These are phyloP conservation scores for Solanum piurae DNA, from an alignment of 257 asterid genomes.

Conservation along the genomic window DNA sequence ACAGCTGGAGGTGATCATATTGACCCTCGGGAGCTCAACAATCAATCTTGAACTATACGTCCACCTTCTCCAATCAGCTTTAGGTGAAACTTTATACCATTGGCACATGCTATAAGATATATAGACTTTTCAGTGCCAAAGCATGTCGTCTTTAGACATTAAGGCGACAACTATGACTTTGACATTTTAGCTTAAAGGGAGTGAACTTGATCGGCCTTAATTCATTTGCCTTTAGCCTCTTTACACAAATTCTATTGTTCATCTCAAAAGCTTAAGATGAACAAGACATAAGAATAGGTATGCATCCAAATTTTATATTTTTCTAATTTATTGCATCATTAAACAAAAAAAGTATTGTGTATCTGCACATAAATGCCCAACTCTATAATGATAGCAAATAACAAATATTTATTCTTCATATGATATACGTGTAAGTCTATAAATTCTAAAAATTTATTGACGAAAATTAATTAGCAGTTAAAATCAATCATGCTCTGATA, in stretches of 20 bases:
- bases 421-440: neutral
- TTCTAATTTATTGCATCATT: neutral
- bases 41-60: neutral
- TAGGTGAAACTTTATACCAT: neutral
- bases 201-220: neutral
- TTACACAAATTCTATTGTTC: neutral
- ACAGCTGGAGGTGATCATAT: neutral
- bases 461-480: too few relatives aligned
- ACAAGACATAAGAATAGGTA: too few relatives aligned
- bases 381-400: neutral
- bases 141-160: neutral
- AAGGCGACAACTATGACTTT: neutral
- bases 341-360: too few relatives aligned
- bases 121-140: neutral
- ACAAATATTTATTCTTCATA: neutral
- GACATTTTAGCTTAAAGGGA: neutral
- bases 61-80: neutral
- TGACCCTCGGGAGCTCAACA: neutral
- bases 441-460: too few relatives aligned
- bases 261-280: neutral
- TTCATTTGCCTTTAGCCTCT: neutral
- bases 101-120: neutral
- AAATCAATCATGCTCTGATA: neutral
- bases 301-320: too few relatives aligned
- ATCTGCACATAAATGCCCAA: neutral